Evolutionary conservation across 2,329 filamentous ascomycete genomes (phyloP), one percentile per base, ranked within the genome.

Genomic region (Fusarium circinatum): DNA sequence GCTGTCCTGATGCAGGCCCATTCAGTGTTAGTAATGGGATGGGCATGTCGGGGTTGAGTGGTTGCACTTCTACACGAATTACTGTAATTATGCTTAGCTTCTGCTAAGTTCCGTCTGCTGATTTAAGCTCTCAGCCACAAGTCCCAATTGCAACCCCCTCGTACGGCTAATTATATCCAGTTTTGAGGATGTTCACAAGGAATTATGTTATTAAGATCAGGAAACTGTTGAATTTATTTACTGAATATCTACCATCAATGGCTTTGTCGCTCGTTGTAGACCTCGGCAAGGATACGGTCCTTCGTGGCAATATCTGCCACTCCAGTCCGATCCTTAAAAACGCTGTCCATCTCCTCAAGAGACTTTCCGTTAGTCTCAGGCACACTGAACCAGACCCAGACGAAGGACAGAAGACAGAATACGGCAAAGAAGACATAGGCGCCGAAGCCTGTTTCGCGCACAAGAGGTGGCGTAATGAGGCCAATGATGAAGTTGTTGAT

Each of bases 401-500:
- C 45, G 36, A 80, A 77, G n/a, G 90, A 86, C 32, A 89, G 81
- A 80, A 89, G 87, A 82, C 87, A 89, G 49, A 91, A 90, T 34
- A 80, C 85, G 8, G 87, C 84, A 77, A 90, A 91, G 69, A 91
- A 89, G 70, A 91, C 82, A 77, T 90, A 92, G 0, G 88, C 86
- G 5, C 87, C 87, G 41, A 75, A 81, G 2, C 78, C 78, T 14
- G 73, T 88, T 55, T 88, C 85, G 63, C 89, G 83, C 11, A 92
- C 85, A 8, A 92, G 83, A 2, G 89, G 87, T 0, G 72, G 68
- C 1, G 70, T 71, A 5, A 75, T 71, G 6, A 73, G 68, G 3
- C 70, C 77, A 32, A 91, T 89, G 57, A 90, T 87, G 71, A 92
- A 91, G 78, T 92, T 91, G 78, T 87, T 89, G 6, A 91, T 76